These are phyloP conservation scores for Sporothrix curviconia DNA, from an alignment of 2,329 filamentous ascomycete species.

Conservation along the genomic window DNA sequence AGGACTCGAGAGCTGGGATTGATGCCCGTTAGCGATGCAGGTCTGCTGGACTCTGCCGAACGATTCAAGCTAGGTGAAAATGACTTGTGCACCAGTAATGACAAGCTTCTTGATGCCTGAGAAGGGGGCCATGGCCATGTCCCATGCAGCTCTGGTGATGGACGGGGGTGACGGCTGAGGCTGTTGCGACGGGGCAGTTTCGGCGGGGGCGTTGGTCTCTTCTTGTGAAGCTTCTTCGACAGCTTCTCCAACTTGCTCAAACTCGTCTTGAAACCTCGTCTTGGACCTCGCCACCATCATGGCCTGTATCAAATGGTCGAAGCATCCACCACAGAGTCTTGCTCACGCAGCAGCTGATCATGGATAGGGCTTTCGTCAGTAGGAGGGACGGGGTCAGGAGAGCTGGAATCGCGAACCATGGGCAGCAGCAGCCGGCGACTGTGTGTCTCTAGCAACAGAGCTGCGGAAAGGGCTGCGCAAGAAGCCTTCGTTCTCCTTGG, in stretches of 20 bases:
- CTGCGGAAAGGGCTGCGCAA: constrained; percentile 51
- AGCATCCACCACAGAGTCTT: not conserved
- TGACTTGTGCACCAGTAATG: constrained; percentile 24
- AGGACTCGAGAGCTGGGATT: not conserved
- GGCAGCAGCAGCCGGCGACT: constrained; percentile 23
- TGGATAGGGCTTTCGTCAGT: not conserved
- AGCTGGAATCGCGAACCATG: not conserved
- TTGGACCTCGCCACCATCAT: not conserved
- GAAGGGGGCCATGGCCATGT: constrained; percentile 24
- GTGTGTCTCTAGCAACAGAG: constrained; percentile 27
- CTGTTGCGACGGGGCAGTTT: not conserved
- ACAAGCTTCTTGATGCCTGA: constrained; percentile 29
- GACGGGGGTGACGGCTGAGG: constrained; percentile 5
- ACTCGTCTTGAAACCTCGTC: no score
- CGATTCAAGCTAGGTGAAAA: constrained; percentile 23
- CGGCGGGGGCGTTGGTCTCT: not conserved
- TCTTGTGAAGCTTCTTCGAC: not conserved
- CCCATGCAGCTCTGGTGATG: constrained; percentile 22
- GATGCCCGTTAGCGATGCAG: no score
- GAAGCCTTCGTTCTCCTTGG: constrained; percentile 43
- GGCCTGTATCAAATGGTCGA: not conserved
- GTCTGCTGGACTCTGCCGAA: no score
- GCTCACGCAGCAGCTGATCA: not conserved
- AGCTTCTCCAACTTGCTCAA: not conserved
- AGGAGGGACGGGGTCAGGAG: not conserved